Conservation (phyloP, 2,329 filamentous ascomycete genomes). For the Claviceps sp. region DNA sequence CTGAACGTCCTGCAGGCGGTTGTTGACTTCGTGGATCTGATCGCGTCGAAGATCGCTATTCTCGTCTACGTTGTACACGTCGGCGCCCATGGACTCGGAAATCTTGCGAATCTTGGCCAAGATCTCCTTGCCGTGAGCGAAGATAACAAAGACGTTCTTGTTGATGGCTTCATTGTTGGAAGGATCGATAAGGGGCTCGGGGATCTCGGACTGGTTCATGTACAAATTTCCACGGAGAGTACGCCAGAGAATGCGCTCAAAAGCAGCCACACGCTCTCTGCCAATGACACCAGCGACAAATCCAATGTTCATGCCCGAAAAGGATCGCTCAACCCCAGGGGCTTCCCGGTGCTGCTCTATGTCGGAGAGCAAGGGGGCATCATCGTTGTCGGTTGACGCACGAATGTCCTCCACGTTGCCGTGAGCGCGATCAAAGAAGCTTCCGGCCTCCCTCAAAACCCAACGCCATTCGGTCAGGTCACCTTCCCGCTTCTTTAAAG, state of each 20-base stretch:
- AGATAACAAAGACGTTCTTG: slow-evolving; percentile 99
- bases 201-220: slow-evolving; percentile 99
- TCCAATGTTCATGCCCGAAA: slow-evolving; percentile 96
- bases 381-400: slow-evolving; percentile 76
- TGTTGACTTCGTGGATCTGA: slow-evolving; percentile 96
- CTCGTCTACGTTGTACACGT: slow-evolving; percentile 94
- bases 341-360: slow-evolving; percentile 66
- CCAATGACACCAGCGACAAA: slow-evolving; percentile 95
- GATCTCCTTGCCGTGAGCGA: slow-evolving; percentile 96
- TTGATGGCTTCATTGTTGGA: slow-evolving; percentile 80
- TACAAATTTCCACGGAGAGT: slow-evolving; percentile 95
- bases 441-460: slow-evolving; percentile 89
- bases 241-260: slow-evolving; percentile 95
- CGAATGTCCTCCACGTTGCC: slow-evolving; percentile 95
- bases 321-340: slow-evolving; percentile 65
- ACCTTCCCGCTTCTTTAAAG: slow-evolving; percentile 91
- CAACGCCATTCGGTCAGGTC: slow-evolving; percentile 97
- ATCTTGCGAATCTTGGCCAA: slow-evolving; percentile 98
- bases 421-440: slow-evolving; percentile 93
- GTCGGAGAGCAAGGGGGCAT: slow-evolving; percentile 85
- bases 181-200: slow-evolving; percentile 83
- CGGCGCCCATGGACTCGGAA: slow-evolving; percentile 89
- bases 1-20: slow-evolving; percentile 74
- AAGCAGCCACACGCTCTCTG: slow-evolving; percentile 82
- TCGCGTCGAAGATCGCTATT: slow-evolving; percentile 90